Base-by-base conservation (phyloP, 2,329 filamentous ascomycete genomes). In the Colletotrichum lindemuthianum region DNA sequence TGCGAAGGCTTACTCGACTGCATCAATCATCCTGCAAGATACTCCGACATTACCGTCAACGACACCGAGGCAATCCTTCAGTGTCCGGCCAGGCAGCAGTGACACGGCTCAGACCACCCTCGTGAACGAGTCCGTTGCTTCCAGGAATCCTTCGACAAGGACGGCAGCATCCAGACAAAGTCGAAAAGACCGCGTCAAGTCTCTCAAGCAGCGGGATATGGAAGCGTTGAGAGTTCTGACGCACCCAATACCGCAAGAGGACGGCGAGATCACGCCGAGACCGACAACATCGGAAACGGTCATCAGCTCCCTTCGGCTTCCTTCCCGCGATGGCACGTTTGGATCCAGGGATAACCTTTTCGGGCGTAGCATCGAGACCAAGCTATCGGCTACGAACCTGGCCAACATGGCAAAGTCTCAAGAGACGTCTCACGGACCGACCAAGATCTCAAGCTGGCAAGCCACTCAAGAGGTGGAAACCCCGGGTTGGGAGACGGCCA, bases 151-250 rank as follows among this genome's bases (percentile, higher is more conserved):
- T 2, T 67, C 67, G 6, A 67, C 60, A 8, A 56, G 50, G 36
- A 67, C 53, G 10, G 56, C 58, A 9, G 37, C 53, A 16, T 73
- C 72, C 12, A 59, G 70, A 6, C 70, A 72, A 37, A 78, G 70
- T 45, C 76, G 78, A 13, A 72, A 72, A 15, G 78, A 80, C 6
- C 74, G 72, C 49, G 79, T 81, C 6, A 75, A 74, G 24, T 76
- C 79, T 15, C 75, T 74, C 69, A 81, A 79, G 65, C 72, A 73
- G 55, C 72, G 77, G 13, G 79, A 81, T 39, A 73, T 81, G 63
- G 77, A 80, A 60, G 61, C 61, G 2, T 36, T 61, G 12, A 74
- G 75, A 5, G 65, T 73, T 6, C 69, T 72, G 8, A 69, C 69
- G 6, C 73, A 70, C 12, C 58, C 68, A 32, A 68, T 67, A 9